Conservation (phyloP, 2,329 filamentous ascomycete species). For the Pseudogymnoascus destructans region DNA sequence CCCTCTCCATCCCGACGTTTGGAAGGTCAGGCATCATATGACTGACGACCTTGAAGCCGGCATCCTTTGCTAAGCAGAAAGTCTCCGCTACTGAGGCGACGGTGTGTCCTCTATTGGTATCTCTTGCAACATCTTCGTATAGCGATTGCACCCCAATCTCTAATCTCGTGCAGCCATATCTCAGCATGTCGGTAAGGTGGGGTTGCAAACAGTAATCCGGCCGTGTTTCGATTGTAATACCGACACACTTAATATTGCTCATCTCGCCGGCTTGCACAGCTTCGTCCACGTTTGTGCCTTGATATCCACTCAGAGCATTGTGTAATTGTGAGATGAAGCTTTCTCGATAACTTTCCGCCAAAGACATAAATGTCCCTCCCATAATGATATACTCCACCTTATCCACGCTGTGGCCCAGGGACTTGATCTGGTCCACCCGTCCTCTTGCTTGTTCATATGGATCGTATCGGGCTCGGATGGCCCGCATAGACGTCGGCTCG, state of each 20-base stretch:
- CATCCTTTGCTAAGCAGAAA: slow-evolving; percentile 93
- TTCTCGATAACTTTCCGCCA: slow-evolving; percentile 78
- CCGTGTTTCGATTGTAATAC: slow-evolving; percentile 94
- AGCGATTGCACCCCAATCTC: slow-evolving; percentile 94
- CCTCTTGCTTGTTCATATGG: slow-evolving; percentile 95
- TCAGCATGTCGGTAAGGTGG: slow-evolving; percentile 89
- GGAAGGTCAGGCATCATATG: slow-evolving; percentile 99
- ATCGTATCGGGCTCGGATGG: slow-evolving; percentile 91
- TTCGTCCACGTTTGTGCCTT: slow-evolving; percentile 87
- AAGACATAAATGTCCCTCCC: slow-evolving; percentile 98
- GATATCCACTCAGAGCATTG: slow-evolving; percentile 92
- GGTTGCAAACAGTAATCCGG: slow-evolving; percentile 94
- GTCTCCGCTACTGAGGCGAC: slow-evolving; percentile 92
- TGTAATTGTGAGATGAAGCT: slow-evolving; percentile 92
- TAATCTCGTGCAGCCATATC: slow-evolving; percentile 91
- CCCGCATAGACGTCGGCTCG: slow-evolving; percentile 96
- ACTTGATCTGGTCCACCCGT: slow-evolving; percentile 91
- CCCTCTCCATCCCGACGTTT: slow-evolving; percentile 96
- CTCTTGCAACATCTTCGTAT: slow-evolving; percentile 95
- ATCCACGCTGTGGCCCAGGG: slow-evolving; percentile 89
- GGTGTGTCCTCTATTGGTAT: slow-evolving; percentile 93
- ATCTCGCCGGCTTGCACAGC: slow-evolving; percentile 88
- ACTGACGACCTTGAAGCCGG: slow-evolving; percentile 95
- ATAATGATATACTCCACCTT: slow-evolving; percentile 99
- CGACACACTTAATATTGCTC: slow-evolving; percentile 95